Conservation (phyloP, 768 basidiomycete genomes). For the Guyanaporus albipodus region DNA sequence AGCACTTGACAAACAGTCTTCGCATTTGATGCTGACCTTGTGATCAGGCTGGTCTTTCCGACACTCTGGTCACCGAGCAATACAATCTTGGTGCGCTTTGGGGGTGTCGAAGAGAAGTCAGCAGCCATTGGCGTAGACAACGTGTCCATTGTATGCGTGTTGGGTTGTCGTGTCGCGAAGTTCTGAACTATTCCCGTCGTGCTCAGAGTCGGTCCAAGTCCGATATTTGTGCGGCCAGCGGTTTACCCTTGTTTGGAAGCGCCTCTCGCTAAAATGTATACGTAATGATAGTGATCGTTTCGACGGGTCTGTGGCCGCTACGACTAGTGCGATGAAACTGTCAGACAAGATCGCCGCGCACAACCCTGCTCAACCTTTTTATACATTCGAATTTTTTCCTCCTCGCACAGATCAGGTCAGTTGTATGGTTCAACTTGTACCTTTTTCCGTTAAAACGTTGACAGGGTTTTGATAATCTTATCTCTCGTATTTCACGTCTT, state of each 20-base stretch:
- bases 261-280: neutral
- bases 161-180: neutral
- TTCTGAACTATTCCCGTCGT: neutral
- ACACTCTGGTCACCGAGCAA: conserved; percentile 96
- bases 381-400: conserved; percentile 96
- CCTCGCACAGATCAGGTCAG: conserved; percentile 85
- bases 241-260: conserved; percentile 30
- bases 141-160: conserved; percentile 41
- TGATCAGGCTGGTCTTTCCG: conserved; percentile 98
- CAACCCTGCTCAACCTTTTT: conserved; percentile 59
- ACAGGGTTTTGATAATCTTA: conserved; percentile 88
- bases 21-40: conserved; percentile 55
- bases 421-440: neutral
- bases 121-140: conserved; percentile 66
- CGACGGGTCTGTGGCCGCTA: neutral
- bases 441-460: conserved; percentile 1
- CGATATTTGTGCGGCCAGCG: neutral
- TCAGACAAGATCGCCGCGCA: conserved; percentile 58
- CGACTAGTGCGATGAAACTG: conserved; percentile 55
- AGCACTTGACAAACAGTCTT: neutral
- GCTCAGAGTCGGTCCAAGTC: conserved; percentile 13
- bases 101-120: conserved; percentile 83
- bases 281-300: conserved; percentile 6
- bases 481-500: conserved; percentile 82
- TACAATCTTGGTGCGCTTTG: conserved; percentile 95